A percentile compares a stretch with the other conserved stretches of the same genome.
These are phyloP conservation scores for Xylariomycetidae sp. DNA, from an alignment of 2,329 filamentous ascomycete species.

Conservation along the genomic window DNA sequence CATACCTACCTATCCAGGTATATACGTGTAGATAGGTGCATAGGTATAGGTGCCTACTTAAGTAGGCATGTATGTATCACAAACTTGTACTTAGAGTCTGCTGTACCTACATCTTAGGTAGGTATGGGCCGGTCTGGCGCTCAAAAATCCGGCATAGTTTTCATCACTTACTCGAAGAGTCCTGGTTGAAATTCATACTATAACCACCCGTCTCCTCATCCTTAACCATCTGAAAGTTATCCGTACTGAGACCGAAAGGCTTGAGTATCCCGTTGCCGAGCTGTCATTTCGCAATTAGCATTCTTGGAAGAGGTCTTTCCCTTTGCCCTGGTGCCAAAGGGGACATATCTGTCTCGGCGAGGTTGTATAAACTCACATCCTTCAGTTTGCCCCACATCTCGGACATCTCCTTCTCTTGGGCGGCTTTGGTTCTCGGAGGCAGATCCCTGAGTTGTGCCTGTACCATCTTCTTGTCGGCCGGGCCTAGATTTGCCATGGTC, in stretches of 20 bases:
- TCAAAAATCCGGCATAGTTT: no score
- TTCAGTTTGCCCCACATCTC: slow-evolving; percentile 99
- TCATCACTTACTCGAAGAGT: slow-evolving; percentile 11
- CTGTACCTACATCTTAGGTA: no score
- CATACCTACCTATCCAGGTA: no score
- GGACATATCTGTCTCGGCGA: no score
- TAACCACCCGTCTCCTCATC: slow-evolving; percentile 88
- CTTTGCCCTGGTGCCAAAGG: not conserved
- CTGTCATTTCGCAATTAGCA: slow-evolving; percentile 29
- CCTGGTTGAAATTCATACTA: slow-evolving; percentile 78
- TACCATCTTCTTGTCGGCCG: slow-evolving; percentile 64
- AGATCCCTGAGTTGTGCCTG: slow-evolving; percentile 60
- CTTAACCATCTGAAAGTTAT: slow-evolving; percentile 92
- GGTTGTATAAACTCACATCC: slow-evolving; percentile 47
- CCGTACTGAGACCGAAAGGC: slow-evolving; percentile 88
- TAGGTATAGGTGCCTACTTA: no score
- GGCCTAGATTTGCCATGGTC: slow-evolving; percentile 54
- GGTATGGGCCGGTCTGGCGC: no score
- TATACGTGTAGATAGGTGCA: no score
- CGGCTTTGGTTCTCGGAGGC: slow-evolving; percentile 65
- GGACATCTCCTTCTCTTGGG: slow-evolving; percentile 81
- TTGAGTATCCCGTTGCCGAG: slow-evolving; percentile 88
- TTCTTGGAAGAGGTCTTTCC: not conserved
- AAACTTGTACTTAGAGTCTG: no score
- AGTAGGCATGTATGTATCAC: no score